A percentile compares a stretch with the other conserved stretches of the same genome.
Conservation (phyloP, 2,329 filamentous ascomycete genomes). For the Fusarium floridanum region DNA sequence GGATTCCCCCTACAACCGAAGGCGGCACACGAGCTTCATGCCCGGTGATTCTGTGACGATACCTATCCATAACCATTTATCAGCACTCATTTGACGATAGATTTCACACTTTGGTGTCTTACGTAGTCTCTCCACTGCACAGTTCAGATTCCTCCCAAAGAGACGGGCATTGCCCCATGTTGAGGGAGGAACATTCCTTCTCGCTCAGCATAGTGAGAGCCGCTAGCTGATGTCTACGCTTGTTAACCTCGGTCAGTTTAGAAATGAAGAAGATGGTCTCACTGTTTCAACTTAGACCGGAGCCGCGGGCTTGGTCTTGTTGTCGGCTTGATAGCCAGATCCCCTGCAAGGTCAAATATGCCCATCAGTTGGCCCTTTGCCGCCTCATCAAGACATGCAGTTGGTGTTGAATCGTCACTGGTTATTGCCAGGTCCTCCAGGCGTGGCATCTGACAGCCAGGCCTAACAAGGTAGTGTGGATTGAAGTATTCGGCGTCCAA, state of each 20-base stretch:
- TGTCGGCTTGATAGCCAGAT: not conserved
- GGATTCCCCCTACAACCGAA: not conserved
- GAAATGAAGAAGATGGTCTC: fast-evolving
- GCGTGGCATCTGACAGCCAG: not conserved
- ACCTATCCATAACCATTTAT: not conserved
- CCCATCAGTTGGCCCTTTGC: not conserved
- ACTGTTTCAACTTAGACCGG: not conserved
- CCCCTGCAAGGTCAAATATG: not conserved
- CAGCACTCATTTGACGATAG: not conserved
- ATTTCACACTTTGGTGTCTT: fast-evolving
- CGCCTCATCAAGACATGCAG: not conserved
- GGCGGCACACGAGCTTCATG: not conserved
- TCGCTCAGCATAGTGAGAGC: not conserved
- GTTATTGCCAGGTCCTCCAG: slow-evolving; percentile 1
- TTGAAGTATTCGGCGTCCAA: slow-evolving; percentile 1
- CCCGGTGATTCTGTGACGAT: not conserved
- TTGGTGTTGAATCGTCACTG: fast-evolving
- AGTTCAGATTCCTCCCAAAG: not conserved
- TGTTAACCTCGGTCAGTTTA: fast-evolving
- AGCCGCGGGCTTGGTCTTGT: not conserved
- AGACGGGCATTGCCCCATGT: not conserved
- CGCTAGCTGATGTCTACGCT: not conserved
- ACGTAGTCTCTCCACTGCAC: not conserved
- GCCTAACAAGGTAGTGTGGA: not conserved
- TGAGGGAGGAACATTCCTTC: not conserved